phyloP scores from a whole-genome alignment of 2,329 filamentous ascomycete species.

The Cercospora citrullina region DNA sequence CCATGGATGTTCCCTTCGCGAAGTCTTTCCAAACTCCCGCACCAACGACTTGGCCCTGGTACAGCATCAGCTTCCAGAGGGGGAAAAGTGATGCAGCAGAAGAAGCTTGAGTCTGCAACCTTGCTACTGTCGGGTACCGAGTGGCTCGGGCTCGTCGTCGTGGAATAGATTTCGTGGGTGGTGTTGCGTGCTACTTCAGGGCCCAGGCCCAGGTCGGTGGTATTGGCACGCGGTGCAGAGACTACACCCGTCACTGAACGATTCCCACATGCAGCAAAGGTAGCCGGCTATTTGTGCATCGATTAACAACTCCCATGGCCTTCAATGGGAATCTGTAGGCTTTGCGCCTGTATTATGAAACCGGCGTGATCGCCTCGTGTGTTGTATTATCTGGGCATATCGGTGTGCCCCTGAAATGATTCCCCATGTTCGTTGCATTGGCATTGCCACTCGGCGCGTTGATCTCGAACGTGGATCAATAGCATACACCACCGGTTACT shows the following conservation, averaged over 20 bases:
- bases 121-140: not conserved
- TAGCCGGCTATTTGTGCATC: not conserved
- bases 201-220: not conserved
- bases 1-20: not conserved
- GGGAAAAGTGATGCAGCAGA: not conserved
- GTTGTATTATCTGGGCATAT: not conserved
- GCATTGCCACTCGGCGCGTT: not conserved
- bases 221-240: not conserved
- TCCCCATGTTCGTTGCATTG: not conserved
- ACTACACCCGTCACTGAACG: not conserved
- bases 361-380: not conserved
- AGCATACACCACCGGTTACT: not conserved
- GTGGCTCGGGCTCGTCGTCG: not conserved
- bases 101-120: not conserved
- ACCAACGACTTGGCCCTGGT: not conserved
- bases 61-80: slow-evolving; percentile 9
- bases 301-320: not conserved
- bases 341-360: not conserved
- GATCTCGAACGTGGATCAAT: not conserved
- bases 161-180: not conserved
- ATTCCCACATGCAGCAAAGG: not conserved
- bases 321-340: not conserved
- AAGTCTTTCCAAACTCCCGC: not conserved
- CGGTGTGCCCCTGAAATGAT: not conserved
- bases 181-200: not conserved